Percentiles rank a stretch among this genome's conserved stretches.
Conservation (phyloP, 1,139 yeast species). For the Debaryomycetaceae sp. region DNA sequence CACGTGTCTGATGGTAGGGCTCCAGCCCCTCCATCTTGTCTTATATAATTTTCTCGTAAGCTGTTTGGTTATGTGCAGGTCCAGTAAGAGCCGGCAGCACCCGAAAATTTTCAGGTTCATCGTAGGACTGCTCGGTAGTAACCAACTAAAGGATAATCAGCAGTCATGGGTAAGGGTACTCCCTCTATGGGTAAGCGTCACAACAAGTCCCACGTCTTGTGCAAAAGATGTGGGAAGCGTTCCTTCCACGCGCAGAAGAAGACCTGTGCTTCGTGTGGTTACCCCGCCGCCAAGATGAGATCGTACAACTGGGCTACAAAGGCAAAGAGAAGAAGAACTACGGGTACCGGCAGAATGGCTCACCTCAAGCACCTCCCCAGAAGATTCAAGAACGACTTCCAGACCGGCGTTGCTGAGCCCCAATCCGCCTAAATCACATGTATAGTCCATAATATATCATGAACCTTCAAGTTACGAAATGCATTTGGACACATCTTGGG, state of each 20-base stretch:
- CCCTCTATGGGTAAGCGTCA: slow-evolving; percentile 99
- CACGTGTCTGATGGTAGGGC: too few species aligned
- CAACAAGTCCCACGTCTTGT: slow-evolving; percentile 99
- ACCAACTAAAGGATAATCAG: too few species aligned
- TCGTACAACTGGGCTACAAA: slow-evolving; percentile 98
- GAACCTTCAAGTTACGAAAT: too few species aligned
- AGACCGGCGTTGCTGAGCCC: slow-evolving; percentile 69
- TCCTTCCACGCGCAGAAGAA: slow-evolving; percentile 99
- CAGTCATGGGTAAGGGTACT: slow-evolving; percentile 60
- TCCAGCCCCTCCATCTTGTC: too few species aligned
- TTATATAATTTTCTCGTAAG: too few species aligned
- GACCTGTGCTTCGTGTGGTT: slow-evolving; percentile 98
- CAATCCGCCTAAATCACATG: slow-evolving; percentile 30
- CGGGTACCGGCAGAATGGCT: slow-evolving; percentile 99
- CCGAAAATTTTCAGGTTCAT: too few species aligned
- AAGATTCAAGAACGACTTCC: slow-evolving; percentile 99
- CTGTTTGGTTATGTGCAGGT: too few species aligned
- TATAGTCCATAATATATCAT: too few species aligned
- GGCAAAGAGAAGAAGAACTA: slow-evolving; percentile 99
- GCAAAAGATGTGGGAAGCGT: slow-evolving; percentile 99
- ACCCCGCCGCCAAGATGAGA: slow-evolving; percentile 99
- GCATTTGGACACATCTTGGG: too few species aligned
- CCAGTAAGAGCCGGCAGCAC: too few species aligned
- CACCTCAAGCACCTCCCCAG: slow-evolving; percentile 94
- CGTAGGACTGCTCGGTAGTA: too few species aligned